Evolutionary conservation across 2,329 filamentous ascomycete genomes (phyloP), one percentile per base, ranked within the genome.

Genomic region (Xylariaceae sp.): DNA sequence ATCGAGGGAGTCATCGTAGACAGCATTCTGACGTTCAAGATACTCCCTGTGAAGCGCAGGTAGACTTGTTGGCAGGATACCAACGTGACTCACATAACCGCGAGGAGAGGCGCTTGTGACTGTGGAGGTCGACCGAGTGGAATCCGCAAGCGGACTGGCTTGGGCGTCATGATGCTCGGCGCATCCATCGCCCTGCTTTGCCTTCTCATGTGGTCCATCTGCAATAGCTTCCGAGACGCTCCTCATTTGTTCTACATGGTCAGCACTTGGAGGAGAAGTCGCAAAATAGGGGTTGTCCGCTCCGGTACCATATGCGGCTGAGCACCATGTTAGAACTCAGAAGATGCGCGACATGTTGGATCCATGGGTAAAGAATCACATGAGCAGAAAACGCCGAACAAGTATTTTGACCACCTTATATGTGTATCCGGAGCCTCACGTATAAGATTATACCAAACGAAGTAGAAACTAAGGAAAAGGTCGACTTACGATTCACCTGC

Each of bases 1-100:
- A 9, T 76, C 72, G 10, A 78, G 71, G 2, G 77, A 72, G 59
- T 78, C 75, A 51, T 80, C 77, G 61, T 75, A 74, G 53, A 80
- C 82, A 8, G 82, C 78, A 71, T 83, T 81, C 69, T 80, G 79
- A 57, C 88, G 85, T 71, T 92, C 88, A 83, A 97, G 93, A 66
- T 89, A 94, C 56, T 94, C 92, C 63, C 88, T 88, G 74, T 99
- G 94, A 61, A 96, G 95, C 37, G 89, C 86, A 5, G 94, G 91
- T 49, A 99, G 77, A 74, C 92, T 97, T 65, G 90, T 96, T 2
- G 94, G 92, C 9, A 99, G 78, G 53, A 99, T 90, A 62, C 90
- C 90, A 55, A 99, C 90, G 66, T 95, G 96, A 74, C 88, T 96
- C 53, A 89, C 80, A 61, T 89, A 84, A 2, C 84, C 80, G 34